Conservation (phyloP, 805 yeast species). For the Lipomyces yamanashiensis region DNA sequence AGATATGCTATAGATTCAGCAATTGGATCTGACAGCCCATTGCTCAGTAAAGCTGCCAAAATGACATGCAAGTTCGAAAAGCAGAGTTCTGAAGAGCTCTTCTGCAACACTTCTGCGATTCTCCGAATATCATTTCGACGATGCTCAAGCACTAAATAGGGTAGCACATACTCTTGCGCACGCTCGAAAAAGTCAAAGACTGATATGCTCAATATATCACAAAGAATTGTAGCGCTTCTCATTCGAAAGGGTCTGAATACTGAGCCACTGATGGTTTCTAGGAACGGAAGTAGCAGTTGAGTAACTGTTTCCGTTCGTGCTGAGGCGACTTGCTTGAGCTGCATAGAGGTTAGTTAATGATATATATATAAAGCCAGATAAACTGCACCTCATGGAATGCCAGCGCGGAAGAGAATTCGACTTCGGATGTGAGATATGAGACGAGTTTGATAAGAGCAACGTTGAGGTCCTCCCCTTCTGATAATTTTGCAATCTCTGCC, state of each 20-base stretch:
- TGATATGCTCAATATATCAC: conserved; percentile 68
- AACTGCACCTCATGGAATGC: conserved; percentile 64
- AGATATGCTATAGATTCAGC: conserved; percentile 58
- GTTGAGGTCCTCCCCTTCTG: conserved; percentile 71
- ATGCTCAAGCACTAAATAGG: conserved; percentile 70
- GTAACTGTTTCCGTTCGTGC: conserved; percentile 69
- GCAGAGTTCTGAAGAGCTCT: conserved; percentile 54
- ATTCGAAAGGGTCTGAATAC: conserved; percentile 63
- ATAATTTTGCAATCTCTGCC: conserved; percentile 65
- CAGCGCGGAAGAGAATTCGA: conserved; percentile 68
- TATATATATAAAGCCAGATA: too few relatives aligned
- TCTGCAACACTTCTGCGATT: conserved; percentile 60
- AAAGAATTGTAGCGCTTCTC: conserved; percentile 60
- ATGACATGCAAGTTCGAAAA: conserved; percentile 56
- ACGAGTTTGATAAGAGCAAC: conserved; percentile 67
- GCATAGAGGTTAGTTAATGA: not conserved
- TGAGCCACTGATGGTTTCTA: conserved; percentile 70
- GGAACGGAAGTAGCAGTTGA: conserved; percentile 76
- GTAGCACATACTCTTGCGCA: conserved; percentile 75
- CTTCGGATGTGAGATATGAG: conserved; percentile 65
- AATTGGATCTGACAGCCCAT: conserved; percentile 55
- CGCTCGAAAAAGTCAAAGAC: conserved; percentile 64
- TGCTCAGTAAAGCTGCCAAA: conserved; percentile 61
- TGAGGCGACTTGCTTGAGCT: conserved; percentile 48
- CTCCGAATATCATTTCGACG: conserved; percentile 64